A percentile compares a stretch with the other conserved stretches of the same genome.
These are phyloP conservation scores for Scedosporium minutisporum DNA, from an alignment of 2,329 filamentous ascomycete genomes.

Conservation along the genomic window DNA sequence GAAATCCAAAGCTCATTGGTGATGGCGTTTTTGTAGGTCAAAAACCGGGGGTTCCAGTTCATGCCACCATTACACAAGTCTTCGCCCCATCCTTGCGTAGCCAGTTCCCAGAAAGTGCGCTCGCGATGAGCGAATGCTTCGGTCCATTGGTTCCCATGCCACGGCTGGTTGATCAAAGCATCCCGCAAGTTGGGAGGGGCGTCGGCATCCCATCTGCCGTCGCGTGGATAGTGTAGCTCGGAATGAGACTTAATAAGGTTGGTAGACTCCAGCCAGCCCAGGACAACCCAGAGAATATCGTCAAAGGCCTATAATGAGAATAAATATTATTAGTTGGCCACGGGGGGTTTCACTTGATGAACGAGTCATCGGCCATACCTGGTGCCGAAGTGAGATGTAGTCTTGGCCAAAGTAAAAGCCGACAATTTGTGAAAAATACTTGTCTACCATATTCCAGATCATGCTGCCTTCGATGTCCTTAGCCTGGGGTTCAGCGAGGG, in stretches of 20 bases:
- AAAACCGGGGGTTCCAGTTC: conserved; percentile 73
- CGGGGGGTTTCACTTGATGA: not conserved
- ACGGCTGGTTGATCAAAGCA: conserved; percentile 37
- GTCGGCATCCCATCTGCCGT: conserved; percentile 13
- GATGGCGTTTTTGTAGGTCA: conserved; percentile 91
- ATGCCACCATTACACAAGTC: conserved; percentile 77
- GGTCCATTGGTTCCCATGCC: conserved; percentile 70
- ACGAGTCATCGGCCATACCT: conserved; percentile 22
- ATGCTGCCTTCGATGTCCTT: conserved; percentile 19
- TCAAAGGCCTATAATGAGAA: conserved; percentile 61
- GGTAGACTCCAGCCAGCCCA: conserved; percentile 79
- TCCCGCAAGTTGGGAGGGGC: conserved; percentile 13
- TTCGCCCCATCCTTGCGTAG: conserved; percentile 71
- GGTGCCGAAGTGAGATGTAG: conserved; percentile 58
- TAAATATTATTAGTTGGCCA: not conserved
- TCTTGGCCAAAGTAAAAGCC: conserved; percentile 85
- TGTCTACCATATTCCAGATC: conserved; percentile 42
- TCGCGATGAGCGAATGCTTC: conserved; percentile 74
- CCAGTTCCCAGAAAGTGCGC: conserved; percentile 76
- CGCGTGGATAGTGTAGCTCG: conserved; percentile 43
- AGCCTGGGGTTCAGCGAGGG: conserved; percentile 30
- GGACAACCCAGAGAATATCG: conserved; percentile 90
- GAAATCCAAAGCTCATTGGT: conserved; percentile 87
- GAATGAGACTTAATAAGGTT: conserved; percentile 68
- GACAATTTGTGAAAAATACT: conserved; percentile 67